Evolutionary conservation across 768 basidiomycete genomes (phyloP).

Genomic region (Phaffia australis): DNA sequence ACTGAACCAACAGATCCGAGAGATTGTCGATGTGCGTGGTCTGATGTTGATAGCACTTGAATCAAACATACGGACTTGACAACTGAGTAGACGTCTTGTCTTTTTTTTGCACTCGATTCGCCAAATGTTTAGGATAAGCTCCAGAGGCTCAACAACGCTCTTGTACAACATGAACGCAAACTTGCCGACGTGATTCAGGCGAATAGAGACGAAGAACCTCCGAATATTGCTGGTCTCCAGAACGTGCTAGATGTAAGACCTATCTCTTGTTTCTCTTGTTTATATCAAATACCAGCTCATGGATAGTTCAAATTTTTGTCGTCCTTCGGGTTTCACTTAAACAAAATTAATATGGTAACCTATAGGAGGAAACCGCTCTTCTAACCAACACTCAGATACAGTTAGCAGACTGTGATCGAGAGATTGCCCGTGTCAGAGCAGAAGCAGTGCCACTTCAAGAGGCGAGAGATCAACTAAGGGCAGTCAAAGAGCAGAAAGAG

Average conservation of each 20-base stretch:
- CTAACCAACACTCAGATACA: too few species aligned
- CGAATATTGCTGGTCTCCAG: constrained; percentile 50
- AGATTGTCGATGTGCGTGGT: constrained; percentile 14
- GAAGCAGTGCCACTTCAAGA: neutral
- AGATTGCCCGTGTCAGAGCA: too few species aligned
- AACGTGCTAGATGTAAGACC: constrained; percentile 34
- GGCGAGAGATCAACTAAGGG: neutral
- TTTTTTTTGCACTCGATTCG: neutral
- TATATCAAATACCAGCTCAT: too few species aligned
- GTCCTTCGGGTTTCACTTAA: too few species aligned
- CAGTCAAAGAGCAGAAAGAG: neutral
- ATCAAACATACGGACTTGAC: too few species aligned
- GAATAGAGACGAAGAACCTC: constrained; percentile 51
- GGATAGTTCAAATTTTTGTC: too few species aligned
- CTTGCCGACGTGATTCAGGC: constrained; percentile 7
- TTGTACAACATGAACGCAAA: constrained; percentile 4
- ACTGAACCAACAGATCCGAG: too few species aligned
- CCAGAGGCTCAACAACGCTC: neutral
- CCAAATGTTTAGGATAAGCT: neutral
- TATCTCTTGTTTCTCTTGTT: too few species aligned
- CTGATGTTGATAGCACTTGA: too few species aligned
- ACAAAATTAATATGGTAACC: too few species aligned
- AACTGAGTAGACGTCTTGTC: neutral
- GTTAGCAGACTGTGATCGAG: too few species aligned
- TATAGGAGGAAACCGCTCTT: too few species aligned